These are phyloP conservation scores for Guadua angustifolia DNA, from an alignment of 176 grass and related monocot genomes.

Conservation along the genomic window DNA sequence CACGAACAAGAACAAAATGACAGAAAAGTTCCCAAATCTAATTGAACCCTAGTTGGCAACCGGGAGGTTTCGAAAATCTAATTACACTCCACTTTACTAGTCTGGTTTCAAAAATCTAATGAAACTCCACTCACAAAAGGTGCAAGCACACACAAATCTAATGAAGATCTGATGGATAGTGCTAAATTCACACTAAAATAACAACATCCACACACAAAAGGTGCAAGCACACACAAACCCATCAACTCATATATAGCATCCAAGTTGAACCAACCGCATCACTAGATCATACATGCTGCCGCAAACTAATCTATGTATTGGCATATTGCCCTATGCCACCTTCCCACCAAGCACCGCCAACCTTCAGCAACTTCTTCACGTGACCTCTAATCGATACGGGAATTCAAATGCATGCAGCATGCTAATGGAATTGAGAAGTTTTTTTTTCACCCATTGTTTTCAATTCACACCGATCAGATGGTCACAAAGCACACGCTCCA, in stretches of 20 bases:
- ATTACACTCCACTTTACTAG: not conserved
- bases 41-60: not conserved
- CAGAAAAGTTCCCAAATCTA: not conserved
- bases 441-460: constrained; percentile 1
- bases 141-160: too few relatives aligned
- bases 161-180: not conserved
- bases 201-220: not conserved
- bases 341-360: not conserved
- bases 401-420: constrained; percentile 7
- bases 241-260: constrained; percentile 18
- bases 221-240: not conserved
- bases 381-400: not conserved
- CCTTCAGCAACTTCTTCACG: not conserved
- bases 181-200: constrained; percentile 8
- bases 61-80: not conserved
- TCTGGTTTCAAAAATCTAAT: not conserved
- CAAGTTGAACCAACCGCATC: constrained; percentile 23
- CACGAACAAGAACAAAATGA: constrained; percentile 10
- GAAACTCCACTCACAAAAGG: not conserved
- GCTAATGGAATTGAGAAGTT: not conserved
- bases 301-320: not conserved
- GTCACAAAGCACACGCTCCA: not conserved
- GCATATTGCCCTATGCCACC: not conserved
- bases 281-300: not conserved
- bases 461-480: constrained; percentile 9